Evolutionary conservation across 495 filamentous ascomycete genomes (phyloP), one percentile per base, ranked within the genome.

Genomic region (Cetradonia linearis): DNA sequence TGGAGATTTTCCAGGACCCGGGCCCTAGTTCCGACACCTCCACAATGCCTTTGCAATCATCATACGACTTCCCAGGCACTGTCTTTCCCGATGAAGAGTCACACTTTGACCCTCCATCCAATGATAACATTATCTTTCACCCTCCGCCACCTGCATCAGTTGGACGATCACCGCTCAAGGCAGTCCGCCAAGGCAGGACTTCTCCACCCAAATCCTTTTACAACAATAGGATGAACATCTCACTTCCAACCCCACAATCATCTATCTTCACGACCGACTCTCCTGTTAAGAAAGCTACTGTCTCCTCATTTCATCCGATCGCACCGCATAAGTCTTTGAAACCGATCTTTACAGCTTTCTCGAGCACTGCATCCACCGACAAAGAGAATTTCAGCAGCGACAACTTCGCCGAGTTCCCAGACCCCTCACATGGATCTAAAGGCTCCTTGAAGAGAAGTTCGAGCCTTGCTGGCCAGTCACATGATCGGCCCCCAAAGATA

Each of bases 231-330:
- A 71, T 70, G 54, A 76, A 76, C 63, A 70, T 91, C 58, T 79
- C 83, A 49, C 89, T 94, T 71, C 83, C 84, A 55, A 88, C 88
- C 5, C 89, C 91, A 23, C 68, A 72, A 60, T 73, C 78, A 58
- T 76, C 81, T 42, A 75, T 72, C 60, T 86, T 86, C 65, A 77
- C 78, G 52, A 95, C 89, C n/a, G 91, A 93, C 73, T 93, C 90
- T 16, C 88, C 87, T 31, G 75, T 83, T 66, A 96, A 96, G 77
- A 89, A 86, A 66, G 78, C 85, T 9, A 66, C 81, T 42, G 80
- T 83, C 71, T 78, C 77, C n/a, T 73, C 74, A 63, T 80, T 80
- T 71, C 78, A 82, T 69, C 77, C 77, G 30, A 75, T 67, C 68
- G 64, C 69, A 40, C 60, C 65, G 28, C 59, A 66, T 63, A 74